These are phyloP conservation scores for Craterostigma plantagineum DNA, from an alignment of 257 asterid species.

Conservation along the genomic window DNA sequence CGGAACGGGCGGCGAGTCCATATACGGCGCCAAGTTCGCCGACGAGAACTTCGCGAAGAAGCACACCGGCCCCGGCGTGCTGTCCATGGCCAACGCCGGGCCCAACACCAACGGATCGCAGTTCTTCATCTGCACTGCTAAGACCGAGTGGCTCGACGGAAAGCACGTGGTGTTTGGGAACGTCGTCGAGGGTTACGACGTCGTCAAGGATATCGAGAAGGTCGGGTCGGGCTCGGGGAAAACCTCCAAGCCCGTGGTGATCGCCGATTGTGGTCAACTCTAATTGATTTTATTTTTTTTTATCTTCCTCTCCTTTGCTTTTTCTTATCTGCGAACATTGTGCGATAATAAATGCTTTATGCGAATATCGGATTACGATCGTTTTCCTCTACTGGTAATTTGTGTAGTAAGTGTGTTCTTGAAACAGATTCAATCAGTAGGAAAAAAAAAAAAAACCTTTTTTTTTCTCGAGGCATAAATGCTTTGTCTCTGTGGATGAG, in stretches of 20 bases:
- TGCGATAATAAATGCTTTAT: no score
- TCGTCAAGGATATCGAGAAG: constrained; percentile 46
- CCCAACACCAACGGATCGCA: constrained; percentile 62
- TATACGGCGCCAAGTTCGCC: constrained; percentile 40
- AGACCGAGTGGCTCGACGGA: constrained; percentile 57
- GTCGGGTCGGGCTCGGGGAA: constrained; percentile 50
- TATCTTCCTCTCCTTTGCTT: no score
- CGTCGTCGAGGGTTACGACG: constrained; percentile 35
- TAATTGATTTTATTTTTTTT: background rate
- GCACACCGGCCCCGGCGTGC: constrained; percentile 50
- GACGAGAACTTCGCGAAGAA: constrained; percentile 55
- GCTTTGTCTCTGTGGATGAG: no score
- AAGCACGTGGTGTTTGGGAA: constrained; percentile 70
- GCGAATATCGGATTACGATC: no score
- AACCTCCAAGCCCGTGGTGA: constrained; percentile 36
- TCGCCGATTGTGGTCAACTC: constrained; percentile 52
- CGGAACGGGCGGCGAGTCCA: constrained; percentile 65
- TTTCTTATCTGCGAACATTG: no score
- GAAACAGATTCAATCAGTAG: no score
- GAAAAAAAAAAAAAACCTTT: no score
- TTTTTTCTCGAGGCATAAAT: no score
- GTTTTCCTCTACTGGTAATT: no score
- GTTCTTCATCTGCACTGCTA: constrained; percentile 50
- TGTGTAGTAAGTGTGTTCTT: no score
- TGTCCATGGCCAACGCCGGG: constrained; percentile 70